Evolutionary conservation across 2,329 filamentous ascomycete species (phyloP), one percentile per base, ranked within the genome.

Genomic region (Fusarium cicatricum): DNA sequence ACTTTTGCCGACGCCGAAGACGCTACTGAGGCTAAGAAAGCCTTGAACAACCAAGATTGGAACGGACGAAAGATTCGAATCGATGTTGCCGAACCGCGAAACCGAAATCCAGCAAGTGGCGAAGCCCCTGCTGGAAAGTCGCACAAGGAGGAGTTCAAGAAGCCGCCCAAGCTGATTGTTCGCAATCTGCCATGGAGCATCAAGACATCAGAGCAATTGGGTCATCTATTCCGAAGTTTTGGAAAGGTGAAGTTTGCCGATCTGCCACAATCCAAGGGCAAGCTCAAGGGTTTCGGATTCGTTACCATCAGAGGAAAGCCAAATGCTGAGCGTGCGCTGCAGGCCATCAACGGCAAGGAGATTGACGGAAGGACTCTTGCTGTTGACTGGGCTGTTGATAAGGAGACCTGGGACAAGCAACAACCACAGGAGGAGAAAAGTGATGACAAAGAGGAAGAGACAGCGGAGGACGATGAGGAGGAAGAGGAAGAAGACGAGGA

Each of bases 301-400:
- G 88, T 99, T 56, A 90, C 94, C 11, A 82, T 99, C 74, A 84
- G 93, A 55, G 92, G 93, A 36, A 88, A 84, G 70, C 94, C 92
- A 76, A 97, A 98, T 74, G 94, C 95, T 0, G 91, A 98, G 74
- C 92, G 88, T 72, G 95, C 95, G 2, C 81, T 99, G 52, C 86
- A 89, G 55, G 86, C 83, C 17, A 80, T 98, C 65, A 99, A 98
- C 75, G 95, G 94, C 54, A 97, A 91, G 72, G 86, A 90, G 58
- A 83, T 99, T 16, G 93, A 97, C 72, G 95, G 93, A 2, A 85
- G 95, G 68, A 90, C 88, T 9, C 76, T 99, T 57, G 95, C 94
- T 23, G 95, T 99, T 7, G 95, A 99, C 77, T 99, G 92, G 91
- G 94, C 96, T 28, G 92, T 98, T 4, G 92, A 97, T 57, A 97